Conservation (phyloP, 2,329 filamentous ascomycete genomes). For the Fusarium torreyae region DNA sequence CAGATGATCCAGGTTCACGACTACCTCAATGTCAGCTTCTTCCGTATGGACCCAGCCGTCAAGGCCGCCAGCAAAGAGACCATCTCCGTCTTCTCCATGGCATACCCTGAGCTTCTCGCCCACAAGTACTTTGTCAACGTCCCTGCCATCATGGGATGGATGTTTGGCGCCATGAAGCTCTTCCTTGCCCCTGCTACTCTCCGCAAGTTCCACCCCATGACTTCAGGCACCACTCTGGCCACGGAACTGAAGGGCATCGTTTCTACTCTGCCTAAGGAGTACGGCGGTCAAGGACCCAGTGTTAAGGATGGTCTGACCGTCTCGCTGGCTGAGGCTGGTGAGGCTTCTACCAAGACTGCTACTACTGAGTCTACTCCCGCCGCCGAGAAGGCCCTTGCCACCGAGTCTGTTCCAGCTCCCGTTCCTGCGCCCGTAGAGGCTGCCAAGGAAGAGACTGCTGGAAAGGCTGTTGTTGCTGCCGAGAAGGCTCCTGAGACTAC, state of each 20-base stretch:
- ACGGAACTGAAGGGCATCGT: slow-evolving; percentile 72
- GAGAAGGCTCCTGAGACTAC: slow-evolving; percentile 31
- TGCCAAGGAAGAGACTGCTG: slow-evolving; percentile 39
- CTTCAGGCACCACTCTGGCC: slow-evolving; percentile 79
- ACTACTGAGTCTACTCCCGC: slow-evolving; percentile 11
- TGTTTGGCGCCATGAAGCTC: slow-evolving; percentile 82
- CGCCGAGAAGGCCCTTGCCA: slow-evolving; percentile 8
- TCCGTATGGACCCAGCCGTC: slow-evolving; percentile 83
- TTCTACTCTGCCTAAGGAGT: slow-evolving; percentile 78
- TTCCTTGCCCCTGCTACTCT: slow-evolving; percentile 81
- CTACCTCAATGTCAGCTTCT: slow-evolving; percentile 89
- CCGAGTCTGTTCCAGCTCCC: slow-evolving; percentile 13
- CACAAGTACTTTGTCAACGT: slow-evolving; percentile 98
- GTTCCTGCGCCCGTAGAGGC: slow-evolving; percentile 36
- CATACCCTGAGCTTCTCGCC: slow-evolving; percentile 87
- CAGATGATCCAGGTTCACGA: slow-evolving; percentile 95
- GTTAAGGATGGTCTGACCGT: slow-evolving; percentile 58
- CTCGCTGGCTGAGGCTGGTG: slow-evolving; percentile 41
- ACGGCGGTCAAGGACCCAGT: slow-evolving; percentile 79
- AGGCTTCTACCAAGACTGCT: slow-evolving; percentile 25
- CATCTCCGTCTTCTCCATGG: slow-evolving; percentile 83
- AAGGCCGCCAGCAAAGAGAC: slow-evolving; percentile 84
- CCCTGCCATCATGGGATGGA: slow-evolving; percentile 90
- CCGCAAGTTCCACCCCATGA: slow-evolving; percentile 85
- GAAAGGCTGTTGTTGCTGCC: slow-evolving; percentile 28